A percentile compares a stretch with the other conserved stretches of the same genome.
These are phyloP conservation scores for Daldinia vernicosa DNA, from an alignment of 495 filamentous ascomycete genomes.

Conservation along the genomic window DNA sequence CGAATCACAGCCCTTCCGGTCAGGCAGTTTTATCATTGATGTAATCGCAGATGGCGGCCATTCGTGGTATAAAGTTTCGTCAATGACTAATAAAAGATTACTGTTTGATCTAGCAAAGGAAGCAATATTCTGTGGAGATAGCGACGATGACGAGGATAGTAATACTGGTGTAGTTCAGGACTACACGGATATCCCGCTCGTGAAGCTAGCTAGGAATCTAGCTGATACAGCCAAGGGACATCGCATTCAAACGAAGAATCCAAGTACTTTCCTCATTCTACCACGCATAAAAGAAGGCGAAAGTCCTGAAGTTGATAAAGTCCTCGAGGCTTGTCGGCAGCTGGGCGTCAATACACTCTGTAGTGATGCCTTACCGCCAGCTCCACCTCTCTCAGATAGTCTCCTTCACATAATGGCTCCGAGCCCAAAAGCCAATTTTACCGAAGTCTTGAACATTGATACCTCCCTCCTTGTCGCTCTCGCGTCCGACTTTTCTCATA, in stretches of 20 bases:
- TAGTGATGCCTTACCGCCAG: slow-evolving; percentile 27
- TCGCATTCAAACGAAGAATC: slow-evolving; percentile 40
- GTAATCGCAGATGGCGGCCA: slow-evolving; percentile 43
- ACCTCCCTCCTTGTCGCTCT: slow-evolving; percentile 55
- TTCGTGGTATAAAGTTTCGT: slow-evolving; percentile 46
- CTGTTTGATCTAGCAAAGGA: slow-evolving; percentile 47
- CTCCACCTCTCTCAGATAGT: slow-evolving; percentile 52
- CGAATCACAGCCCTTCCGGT: slow-evolving; percentile 37
- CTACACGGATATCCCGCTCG: slow-evolving; percentile 39
- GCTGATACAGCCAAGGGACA: slow-evolving; percentile 41
- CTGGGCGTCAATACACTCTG: slow-evolving; percentile 40
- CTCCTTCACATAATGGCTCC: slow-evolving; percentile 59
- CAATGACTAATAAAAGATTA: slow-evolving; percentile 44
- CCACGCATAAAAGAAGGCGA: slow-evolving; percentile 42
- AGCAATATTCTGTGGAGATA: slow-evolving; percentile 43
- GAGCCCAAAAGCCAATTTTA: slow-evolving; percentile 44
- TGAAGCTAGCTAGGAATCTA: slow-evolving; percentile 41
- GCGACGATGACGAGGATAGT: slow-evolving; percentile 32
- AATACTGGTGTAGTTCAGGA: neutral
- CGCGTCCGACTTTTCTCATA: slow-evolving; percentile 54
- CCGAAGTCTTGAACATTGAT: slow-evolving; percentile 51
- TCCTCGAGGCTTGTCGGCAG: slow-evolving; percentile 38
- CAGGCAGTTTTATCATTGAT: slow-evolving; percentile 42
- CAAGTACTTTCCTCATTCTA: slow-evolving; percentile 35
- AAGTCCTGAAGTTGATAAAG: slow-evolving; percentile 36